phyloP scores from a whole-genome alignment of 2,329 filamentous ascomycete species.

The Thelonectria rubi region DNA sequence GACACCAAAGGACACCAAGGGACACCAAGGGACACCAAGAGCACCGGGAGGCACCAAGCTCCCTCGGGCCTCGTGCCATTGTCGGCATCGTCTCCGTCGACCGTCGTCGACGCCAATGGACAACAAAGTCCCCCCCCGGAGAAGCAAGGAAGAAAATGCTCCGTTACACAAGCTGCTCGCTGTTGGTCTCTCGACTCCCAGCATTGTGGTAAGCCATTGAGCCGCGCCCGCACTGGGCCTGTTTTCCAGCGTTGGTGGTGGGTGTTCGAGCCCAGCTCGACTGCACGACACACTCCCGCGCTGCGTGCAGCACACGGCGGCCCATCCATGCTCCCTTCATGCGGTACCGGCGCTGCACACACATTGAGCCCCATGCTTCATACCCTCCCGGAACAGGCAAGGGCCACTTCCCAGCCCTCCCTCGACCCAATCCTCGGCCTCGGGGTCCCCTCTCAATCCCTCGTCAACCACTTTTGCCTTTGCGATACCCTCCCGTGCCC shows the following conservation, averaged over 20 bases:
- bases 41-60: neutral
- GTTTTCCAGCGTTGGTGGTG: constrained; percentile 6
- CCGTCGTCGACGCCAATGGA: neutral
- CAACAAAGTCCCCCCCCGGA: neutral
- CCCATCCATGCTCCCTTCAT: constrained; percentile 14
- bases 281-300: constrained; percentile 27
- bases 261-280: constrained; percentile 19
- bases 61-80: constrained; percentile 7
- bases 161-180: neutral
- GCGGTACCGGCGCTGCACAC: constrained; percentile 11
- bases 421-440: constrained; percentile 1
- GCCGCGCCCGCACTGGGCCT: constrained; percentile 5
- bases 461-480: neutral
- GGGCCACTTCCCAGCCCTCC: constrained; percentile 12
- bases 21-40: neutral
- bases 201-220: constrained; percentile 25
- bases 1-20: too few species aligned
- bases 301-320: constrained; percentile 14
- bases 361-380: constrained; percentile 1
- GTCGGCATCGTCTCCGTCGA: neutral
- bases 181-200: constrained; percentile 7
- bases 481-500: neutral
- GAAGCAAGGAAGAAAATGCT: neutral
- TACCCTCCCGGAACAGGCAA: constrained; percentile 13
- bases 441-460: neutral